Evolutionary conservation across 1,284 basidiomycete genomes (phyloP), one percentile per base, ranked within the genome.

Genomic region (Pseudozyma sp.): DNA sequence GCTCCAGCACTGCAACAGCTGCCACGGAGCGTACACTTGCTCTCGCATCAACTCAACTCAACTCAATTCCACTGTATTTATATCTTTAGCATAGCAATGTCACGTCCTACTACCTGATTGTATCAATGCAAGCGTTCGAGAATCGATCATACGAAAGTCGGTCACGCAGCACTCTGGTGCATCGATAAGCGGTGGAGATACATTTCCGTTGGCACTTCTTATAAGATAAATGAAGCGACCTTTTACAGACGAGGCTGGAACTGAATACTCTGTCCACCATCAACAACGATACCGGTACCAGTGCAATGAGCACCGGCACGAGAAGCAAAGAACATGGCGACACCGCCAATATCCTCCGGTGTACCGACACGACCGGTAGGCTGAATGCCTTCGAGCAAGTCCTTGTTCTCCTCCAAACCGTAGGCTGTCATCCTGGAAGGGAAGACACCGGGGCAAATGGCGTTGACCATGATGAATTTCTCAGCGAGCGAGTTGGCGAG

Each of bases 391-490:
- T 83, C 81, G 51, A 83, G 68, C 42, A 79, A 36, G 18, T 84
- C 81, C 13, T 86, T 85, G 36, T 86, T 87, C 78, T 90, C 89
- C 42, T 64, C 70, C 78, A 93, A 87, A 5, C 90, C 92, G 59
- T 88, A 93, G 0, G 91, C 89, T 0, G 93, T 95, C 93, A 95
- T 95, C 85, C 91, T 92, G 57, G 91, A 92, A 0, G 92, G 92
- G 86, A 93, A 94, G 16, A 93, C 87, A 10, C 85, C 92, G 5
- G 93, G 93, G 57, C 89, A 87, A 59, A 95, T 93, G 11, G 93
- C 92, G 79, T 95, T 95, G n/a, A 94, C 92, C 49, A 81, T 61
- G 43, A 82, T 59, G 57, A 68, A 77, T 25, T 86, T 86, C 13
- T 87, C 87, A 3, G 87, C 89, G 9, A 95, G 88, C 55, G 92